These are phyloP conservation scores for Nymphaea thermarum DNA, from an alignment of 164 flowering plant genomes.

Conservation along the genomic window DNA sequence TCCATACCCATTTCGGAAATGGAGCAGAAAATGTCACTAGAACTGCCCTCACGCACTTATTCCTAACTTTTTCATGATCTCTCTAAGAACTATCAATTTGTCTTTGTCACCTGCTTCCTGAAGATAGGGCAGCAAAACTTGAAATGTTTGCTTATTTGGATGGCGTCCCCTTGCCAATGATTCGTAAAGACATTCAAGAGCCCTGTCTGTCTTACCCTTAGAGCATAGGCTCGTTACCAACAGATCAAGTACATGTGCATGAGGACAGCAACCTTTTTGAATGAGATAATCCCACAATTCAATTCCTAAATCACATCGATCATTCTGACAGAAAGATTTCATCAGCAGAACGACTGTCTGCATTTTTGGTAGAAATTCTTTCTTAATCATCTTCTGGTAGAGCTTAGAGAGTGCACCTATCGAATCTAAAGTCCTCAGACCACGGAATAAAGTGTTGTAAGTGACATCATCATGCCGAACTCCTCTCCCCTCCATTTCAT, in stretches of 20 bases:
- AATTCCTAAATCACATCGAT: slow-evolving; percentile 39
- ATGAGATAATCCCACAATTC: slow-evolving; percentile 54
- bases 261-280: slow-evolving; percentile 69
- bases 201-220: slow-evolving; percentile 35
- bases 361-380: slow-evolving; percentile 53
- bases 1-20: too few species aligned
- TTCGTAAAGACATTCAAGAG: slow-evolving; percentile 49
- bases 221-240: slow-evolving; percentile 58
- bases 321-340: slow-evolving; percentile 55
- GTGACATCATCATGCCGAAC: slow-evolving; percentile 47
- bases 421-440: slow-evolving; percentile 34
- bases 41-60: too few species aligned
- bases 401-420: slow-evolving; percentile 34
- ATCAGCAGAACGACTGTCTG: slow-evolving; percentile 68
- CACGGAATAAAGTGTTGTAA: slow-evolving; percentile 52
- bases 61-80: slow-evolving; percentile 29
- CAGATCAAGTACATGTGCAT: slow-evolving; percentile 57
- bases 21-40: too few species aligned
- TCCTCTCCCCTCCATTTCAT: slow-evolving; percentile 56
- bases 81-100: slow-evolving; percentile 28
- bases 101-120: slow-evolving; percentile 22
- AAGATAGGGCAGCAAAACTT: slow-evolving; percentile 36
- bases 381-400: slow-evolving; percentile 36
- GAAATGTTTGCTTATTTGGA: slow-evolving; percentile 25
- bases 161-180: slow-evolving; percentile 59